Base-by-base conservation (phyloP, 768 basidiomycete species). In the Leccinum uliginosum region DNA sequence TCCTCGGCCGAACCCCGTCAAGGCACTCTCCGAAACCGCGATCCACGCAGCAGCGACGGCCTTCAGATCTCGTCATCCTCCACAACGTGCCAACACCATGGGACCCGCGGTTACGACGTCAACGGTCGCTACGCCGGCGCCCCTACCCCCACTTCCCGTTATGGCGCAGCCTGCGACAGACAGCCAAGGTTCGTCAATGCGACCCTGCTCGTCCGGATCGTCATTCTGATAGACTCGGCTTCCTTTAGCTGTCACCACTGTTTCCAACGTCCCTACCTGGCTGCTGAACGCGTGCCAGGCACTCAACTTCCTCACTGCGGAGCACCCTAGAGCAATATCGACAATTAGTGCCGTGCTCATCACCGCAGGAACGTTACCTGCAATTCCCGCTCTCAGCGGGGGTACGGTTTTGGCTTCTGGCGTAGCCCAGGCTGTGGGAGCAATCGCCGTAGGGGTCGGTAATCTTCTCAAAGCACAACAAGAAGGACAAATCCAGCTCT, bases 341-440 rank as follows among this genome's bases (percentile, higher is more conserved):
- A 80, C 87, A 32, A 69, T 90, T 52, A 86, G 86, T 60, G 89
- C 89, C 7, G 83, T 91, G 52, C 80, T 91, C 57, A 87, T 91
- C 66, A 89, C 88, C 3, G 86, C 85, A 30, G 89, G 89, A 34
- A 84, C 85, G 30, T 76, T 91, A 44, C 89, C 89, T 1, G 73
- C 87, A 0, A 80, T 91, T 30, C 89, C 89, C 21, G 86, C 79
- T 2, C 80, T 91, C 65, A 77, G 76, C 50, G 87, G 88, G 21
- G 89, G 89, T 10, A 85, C 86, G 0, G 75, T 88, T 51, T 76
- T 91, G 34, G 89, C 89, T 10, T 81, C 86, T 15, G 79, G 84
- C 12, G 84, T 89, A 14, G 87, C 83, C 14, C 89, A 91, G 61
- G 89, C 89, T 1, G 83, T 88, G 24, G 89, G 89, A 10, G 87